Base-by-base conservation (phyloP, 2,329 filamentous ascomycete genomes). In the Aspergillus jensenii region DNA sequence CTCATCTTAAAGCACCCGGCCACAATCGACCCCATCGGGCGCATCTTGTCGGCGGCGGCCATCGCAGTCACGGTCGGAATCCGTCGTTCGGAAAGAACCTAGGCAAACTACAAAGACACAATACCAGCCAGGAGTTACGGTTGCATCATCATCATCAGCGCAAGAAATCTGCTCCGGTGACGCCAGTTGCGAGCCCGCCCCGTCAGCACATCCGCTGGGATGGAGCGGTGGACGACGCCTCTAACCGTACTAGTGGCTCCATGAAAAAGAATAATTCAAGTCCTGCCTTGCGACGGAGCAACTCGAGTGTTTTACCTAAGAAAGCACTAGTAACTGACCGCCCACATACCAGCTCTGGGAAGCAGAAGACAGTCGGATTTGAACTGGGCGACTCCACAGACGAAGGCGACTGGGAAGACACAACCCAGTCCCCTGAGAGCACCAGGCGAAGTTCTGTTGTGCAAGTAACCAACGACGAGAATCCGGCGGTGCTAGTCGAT, bases 391-490 rank as follows among this genome's bases (percentile, higher is more conserved):
- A 75, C 56, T 74, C 76, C 15, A 74, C 72, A 54, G 75, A 78
- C 60, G 78, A 79, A 59, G 76, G 68, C 58, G 78, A 79, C 61
- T 80, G 78, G 78, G 78, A 79, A 60, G 77, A 80, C 65, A 78
- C 76, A 25, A 79, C 78, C 21, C 75, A 78, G 60, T 80, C 78
- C 17, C 77, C 78, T 33, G 76, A 78, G 61, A 77, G 77, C 59
- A 80, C 78, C 12, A 69, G 78, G 59, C 75, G 76, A 54, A 78
- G 78, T 61, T 80, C 78, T 8, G 68, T 76, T 45, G 75, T 66
- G 27, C 71, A 72, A 48, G 71, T 68, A 54, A 69, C 70, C 33
- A 73, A 71, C 56, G 63, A 66, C 35, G 74, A 74, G 47, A 75
- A 72, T 58, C 60, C 61, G 40, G 62, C 67, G 11, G 70, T 75